phyloP scores from a whole-genome alignment of 345 rosid species.

The Pelargonium nanum region DNA sequence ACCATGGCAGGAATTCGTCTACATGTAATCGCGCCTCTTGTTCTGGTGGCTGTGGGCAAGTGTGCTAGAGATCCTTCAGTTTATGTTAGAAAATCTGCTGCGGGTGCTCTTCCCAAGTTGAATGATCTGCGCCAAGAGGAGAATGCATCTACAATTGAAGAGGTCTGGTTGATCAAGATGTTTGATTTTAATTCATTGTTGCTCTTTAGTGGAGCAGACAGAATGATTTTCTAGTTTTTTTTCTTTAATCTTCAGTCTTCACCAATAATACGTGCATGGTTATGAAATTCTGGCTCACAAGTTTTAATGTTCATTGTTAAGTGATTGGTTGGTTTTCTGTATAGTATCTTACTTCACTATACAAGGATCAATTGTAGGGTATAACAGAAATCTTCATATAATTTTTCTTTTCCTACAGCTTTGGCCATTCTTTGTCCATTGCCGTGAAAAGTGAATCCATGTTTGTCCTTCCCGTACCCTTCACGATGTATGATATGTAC shows the following conservation, averaged over 20 bases:
- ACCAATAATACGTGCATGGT: neutral
- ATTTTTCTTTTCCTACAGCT: no score
- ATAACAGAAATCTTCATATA: no score
- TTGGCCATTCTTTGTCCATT: no score
- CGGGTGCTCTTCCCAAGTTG: constrained; percentile 91
- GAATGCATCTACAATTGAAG: constrained; percentile 56
- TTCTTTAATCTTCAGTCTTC: neutral
- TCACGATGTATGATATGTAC: neutral
- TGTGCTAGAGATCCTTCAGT: constrained; percentile 90
- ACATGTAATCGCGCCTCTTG: constrained; percentile 81
- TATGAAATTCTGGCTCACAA: neutral
- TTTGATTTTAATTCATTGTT: neutral
- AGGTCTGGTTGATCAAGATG: constrained; percentile 36
- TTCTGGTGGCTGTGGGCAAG: constrained; percentile 69
- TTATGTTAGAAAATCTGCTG: constrained; percentile 91
- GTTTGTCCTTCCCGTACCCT: neutral
- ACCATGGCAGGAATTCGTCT: constrained; percentile 92
- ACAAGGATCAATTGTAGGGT: neutral
- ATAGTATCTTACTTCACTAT: neutral
- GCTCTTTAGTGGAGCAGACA: neutral
- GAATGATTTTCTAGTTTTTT: neutral
- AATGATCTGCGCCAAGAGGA: constrained; percentile 76
- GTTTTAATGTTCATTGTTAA: no score
- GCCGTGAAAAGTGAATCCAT: no score
- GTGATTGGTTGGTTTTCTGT: neutral